Evolutionary conservation across 2,329 filamentous ascomycete species (phyloP).

Genomic region (Penicillium palitans): DNA sequence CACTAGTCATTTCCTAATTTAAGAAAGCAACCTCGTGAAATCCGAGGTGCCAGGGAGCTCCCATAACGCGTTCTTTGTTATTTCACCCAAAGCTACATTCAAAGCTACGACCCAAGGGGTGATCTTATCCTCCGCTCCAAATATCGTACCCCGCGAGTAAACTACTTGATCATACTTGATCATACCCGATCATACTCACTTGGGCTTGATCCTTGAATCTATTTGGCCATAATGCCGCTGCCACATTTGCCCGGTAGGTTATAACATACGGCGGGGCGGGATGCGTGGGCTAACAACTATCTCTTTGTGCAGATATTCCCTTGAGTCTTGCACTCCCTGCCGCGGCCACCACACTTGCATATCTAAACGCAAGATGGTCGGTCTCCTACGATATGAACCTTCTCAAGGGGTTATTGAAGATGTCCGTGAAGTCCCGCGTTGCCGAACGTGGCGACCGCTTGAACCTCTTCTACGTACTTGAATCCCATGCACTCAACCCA

Average conservation of each 20-base stretch:
- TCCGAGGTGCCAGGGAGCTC: neutral
- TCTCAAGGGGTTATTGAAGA: conserved; percentile 55
- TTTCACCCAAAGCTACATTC: neutral
- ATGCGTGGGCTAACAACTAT: conserved; percentile 6
- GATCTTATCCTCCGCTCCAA: neutral
- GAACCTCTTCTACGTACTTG: conserved; percentile 74
- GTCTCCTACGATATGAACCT: conserved; percentile 66
- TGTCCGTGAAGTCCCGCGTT: conserved; percentile 46
- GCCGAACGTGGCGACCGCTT: conserved; percentile 61
- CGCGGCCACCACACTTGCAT: conserved; percentile 67
- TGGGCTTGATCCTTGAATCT: neutral
- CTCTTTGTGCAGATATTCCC: conserved; percentile 33
- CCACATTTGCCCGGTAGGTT: conserved; percentile 4
- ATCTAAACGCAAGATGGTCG: conserved; percentile 70
- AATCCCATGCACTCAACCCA: conserved; percentile 63
- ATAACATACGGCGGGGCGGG: neutral
- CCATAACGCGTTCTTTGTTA: neutral
- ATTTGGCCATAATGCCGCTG: conserved; percentile 1
- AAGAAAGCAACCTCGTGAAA: neutral
- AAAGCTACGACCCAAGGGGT: neutral
- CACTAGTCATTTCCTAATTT: neutral
- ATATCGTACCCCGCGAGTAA: neutral
- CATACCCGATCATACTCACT: neutral
- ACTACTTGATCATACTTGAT: neutral
- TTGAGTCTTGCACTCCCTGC: conserved; percentile 57